Base-by-base conservation (phyloP, 768 basidiomycete species). In the Udeniomyces megalosporus region DNA sequence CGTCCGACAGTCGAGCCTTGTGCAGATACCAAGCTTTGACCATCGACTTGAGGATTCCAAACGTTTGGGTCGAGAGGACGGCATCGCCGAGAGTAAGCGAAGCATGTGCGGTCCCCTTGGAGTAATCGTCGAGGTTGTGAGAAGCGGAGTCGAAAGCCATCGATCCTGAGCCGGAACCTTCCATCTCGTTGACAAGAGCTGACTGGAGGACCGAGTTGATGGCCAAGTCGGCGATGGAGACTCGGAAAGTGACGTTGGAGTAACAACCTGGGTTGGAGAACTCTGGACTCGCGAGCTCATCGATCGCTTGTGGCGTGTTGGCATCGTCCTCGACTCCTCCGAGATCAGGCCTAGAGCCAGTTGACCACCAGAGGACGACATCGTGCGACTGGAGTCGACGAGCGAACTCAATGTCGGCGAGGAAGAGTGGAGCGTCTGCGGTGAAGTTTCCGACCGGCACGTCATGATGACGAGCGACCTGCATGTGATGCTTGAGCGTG, bases 311-410 rank as follows among this genome's bases (percentile, higher is more conserved):
- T 1, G 79, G 75, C 0, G 82, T 80, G 50, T 84, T 79, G 58
- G 79, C 80, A 72, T 97, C 93, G 51, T 88, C 82, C 71, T 99
- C 91, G 54, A 84, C 80, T 3, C 95, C 95, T 35, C 95, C 95
- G 0, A 97, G 78, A 74, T 99, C 95, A 3, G 95, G 92, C 22
- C 80, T 80, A 32, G 88, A 82, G 3, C 84, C 81, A 2, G 85
- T 80, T 10, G 95, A 93, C 95, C 95, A 99, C 95, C 95, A 99
- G 3, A 99, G 77, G 3, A 96, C 78, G 69, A 88, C 82, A 69
- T 97, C 95, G 66, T 96, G 88, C 51, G 84, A 82, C 32, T 84
- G 76, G 58, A 97, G 75, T 46, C 87, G 82, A 6, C 93, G 83
- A 1, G 95, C 88, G 68, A 96, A 95, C 66, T 82, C 85, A 67